Conservation (phyloP, 192 early-diverging fungal species). For the Podila epicladia region DNA sequence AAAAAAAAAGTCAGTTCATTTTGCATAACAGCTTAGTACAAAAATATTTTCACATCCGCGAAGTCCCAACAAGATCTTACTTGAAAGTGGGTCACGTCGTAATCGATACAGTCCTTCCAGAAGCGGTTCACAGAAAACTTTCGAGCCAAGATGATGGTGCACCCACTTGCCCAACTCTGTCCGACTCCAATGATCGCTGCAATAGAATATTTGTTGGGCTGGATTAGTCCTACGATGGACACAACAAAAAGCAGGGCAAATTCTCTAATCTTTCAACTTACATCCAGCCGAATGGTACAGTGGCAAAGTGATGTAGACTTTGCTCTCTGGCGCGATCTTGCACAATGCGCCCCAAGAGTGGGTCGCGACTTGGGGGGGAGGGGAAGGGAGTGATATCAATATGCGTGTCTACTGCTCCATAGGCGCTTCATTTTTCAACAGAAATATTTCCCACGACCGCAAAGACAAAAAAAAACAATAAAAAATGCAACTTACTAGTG, state of each 20-base stretch:
- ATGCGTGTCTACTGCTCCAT: background rate
- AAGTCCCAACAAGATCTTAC: constrained; percentile 21
- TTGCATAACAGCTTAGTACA: too few relatives aligned
- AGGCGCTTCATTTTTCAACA: background rate
- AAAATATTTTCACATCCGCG: background rate
- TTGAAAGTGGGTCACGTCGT: constrained; percentile 56
- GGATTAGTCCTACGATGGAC: too few relatives aligned
- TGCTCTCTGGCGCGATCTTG: constrained; percentile 43
- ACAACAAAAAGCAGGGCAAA: background rate
- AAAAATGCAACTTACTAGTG: constrained; percentile 17
- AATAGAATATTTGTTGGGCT: background rate
- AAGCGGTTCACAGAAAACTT: constrained; percentile 65
- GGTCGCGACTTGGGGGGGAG: constrained; percentile 32
- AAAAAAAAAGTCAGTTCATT: background rate
- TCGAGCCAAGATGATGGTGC: constrained; percentile 58
- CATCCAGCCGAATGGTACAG: constrained; percentile 71
- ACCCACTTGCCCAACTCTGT: constrained; percentile 43
- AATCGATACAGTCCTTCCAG: constrained; percentile 60
- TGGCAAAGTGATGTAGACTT: constrained; percentile 68
- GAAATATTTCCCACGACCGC: background rate
- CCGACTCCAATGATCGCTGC: constrained; percentile 38
- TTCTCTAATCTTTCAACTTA: constrained; percentile 14
- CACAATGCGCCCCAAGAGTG: constrained; percentile 13
- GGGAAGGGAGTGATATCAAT: background rate
- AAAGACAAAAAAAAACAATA: constrained; percentile 4